Evolutionary conservation across 1,139 yeast genomes (phyloP).

Genomic region (Sugiyamaella novakii): DNA sequence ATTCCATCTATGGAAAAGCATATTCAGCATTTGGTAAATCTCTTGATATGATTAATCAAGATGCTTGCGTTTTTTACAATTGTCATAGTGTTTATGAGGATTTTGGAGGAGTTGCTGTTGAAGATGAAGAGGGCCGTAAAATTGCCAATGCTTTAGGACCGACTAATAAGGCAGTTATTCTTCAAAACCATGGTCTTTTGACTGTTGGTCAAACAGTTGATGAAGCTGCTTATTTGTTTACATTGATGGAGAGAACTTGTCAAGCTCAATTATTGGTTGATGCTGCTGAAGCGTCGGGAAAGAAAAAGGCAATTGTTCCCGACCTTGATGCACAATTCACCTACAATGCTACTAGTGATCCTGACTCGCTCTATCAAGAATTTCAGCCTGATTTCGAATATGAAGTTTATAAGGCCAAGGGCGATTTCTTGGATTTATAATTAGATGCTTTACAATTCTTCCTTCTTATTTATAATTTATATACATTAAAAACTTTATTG

Average conservation of each 20-base stretch:
- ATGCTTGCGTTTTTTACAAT: conserved; percentile 67
- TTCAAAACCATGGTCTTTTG: conserved; percentile 77
- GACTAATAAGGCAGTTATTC: conserved; percentile 61
- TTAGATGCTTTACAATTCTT: too few species aligned
- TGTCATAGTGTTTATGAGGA: conserved; percentile 64
- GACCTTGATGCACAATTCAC: conserved; percentile 74
- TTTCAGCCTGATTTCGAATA: conserved; percentile 66
- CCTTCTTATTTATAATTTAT: too few species aligned
- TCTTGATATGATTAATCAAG: conserved; percentile 80
- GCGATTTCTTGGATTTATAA: conserved; percentile 28
- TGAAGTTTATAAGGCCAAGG: conserved; percentile 42
- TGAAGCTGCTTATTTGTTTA: conserved; percentile 77
- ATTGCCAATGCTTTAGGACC: conserved; percentile 68
- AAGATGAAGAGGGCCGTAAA: conserved; percentile 66
- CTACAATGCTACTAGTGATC: conserved; percentile 59
- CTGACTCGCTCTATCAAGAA: conserved; percentile 69
- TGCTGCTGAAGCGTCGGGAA: conserved; percentile 48
- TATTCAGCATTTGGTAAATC: conserved; percentile 71
- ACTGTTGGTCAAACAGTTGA: conserved; percentile 80
- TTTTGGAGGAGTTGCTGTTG: conserved; percentile 82
- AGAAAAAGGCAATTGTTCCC: conserved; percentile 47
- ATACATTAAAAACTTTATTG: too few species aligned
- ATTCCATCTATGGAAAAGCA: conserved; percentile 73
- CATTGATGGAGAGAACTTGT: conserved; percentile 68
- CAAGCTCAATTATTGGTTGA: conserved; percentile 72